Conservation (phyloP, 164 flowering plant species). For the Macadamia integrifolia region DNA sequence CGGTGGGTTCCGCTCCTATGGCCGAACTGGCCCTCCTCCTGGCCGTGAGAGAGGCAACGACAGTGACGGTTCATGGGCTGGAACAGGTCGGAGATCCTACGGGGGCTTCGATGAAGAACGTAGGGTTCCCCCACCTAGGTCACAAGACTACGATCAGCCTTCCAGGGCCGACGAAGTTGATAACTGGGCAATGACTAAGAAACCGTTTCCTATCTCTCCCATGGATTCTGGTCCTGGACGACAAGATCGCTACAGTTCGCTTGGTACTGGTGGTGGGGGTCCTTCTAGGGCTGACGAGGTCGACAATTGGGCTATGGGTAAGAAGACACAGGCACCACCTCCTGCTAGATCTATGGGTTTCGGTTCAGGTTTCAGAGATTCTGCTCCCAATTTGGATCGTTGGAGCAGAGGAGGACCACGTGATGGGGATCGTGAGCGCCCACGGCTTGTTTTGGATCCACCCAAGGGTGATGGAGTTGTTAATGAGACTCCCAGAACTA, state of each 20-base stretch:
- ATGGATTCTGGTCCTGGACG: constrained; percentile 38
- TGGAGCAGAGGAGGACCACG: constrained; percentile 34
- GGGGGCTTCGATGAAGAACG: constrained; percentile 79
- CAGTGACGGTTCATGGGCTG: constrained; percentile 42
- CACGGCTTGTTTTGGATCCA: constrained; percentile 49
- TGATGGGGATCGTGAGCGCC: constrained; percentile 36
- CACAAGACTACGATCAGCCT: constrained; percentile 34
- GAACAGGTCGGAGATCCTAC: constrained; percentile 34
- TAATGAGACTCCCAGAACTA: constrained; percentile 31
- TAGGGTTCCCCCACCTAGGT: constrained; percentile 39
- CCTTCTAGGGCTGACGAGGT: constrained; percentile 55
- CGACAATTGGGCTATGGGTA: constrained; percentile 65
- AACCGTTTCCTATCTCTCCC: constrained; percentile 15
- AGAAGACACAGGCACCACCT: constrained; percentile 26
- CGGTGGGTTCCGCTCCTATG: constrained; percentile 58
- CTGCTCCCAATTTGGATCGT: constrained; percentile 37
- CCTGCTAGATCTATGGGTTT: constrained; percentile 29
- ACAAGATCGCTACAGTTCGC: constrained; percentile 29
- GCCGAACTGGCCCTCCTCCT: constrained; percentile 27
- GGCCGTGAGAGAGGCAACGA: constrained; percentile 29
- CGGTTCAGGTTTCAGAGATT: constrained; percentile 28
- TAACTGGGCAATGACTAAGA: constrained; percentile 39
- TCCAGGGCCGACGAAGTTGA: constrained; percentile 51
- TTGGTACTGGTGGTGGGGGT: constrained; percentile 28
- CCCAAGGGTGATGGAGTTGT: constrained; percentile 26